Conservation (phyloP, 441 rosid genomes). For the Manihot esculenta region DNA sequence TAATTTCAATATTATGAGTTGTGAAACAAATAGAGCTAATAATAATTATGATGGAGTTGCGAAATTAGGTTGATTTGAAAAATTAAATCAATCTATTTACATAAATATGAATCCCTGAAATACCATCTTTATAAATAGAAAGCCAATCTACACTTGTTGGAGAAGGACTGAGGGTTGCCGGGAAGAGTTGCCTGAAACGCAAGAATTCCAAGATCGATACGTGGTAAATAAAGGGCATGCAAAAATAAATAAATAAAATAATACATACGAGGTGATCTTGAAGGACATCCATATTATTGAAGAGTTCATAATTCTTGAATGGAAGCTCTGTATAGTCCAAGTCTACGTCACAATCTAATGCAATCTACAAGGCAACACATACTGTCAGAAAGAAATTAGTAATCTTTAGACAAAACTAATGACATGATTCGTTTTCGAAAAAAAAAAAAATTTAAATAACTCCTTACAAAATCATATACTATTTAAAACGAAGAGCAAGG, state of each 20-base stretch:
- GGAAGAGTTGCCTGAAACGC: slow-evolving; percentile 25
- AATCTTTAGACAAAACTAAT: no score
- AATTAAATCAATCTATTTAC: no score
- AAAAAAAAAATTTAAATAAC: no score
- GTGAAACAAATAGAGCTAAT: no score
- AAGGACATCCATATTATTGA: slow-evolving; percentile 10
- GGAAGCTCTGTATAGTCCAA: slow-evolving; percentile 22
- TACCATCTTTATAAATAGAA: slow-evolving; percentile 1
- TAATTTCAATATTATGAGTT: no score
- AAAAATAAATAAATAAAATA: not conserved
- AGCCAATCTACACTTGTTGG: slow-evolving; percentile 32
- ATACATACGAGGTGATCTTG: slow-evolving; percentile 29
- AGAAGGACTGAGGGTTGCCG: slow-evolving; percentile 17
- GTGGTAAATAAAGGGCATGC: not conserved
- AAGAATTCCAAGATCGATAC: not conserved
- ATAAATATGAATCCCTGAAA: no score
- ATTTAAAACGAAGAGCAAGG: no score
- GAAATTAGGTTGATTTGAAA: no score
- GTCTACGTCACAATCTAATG: slow-evolving; percentile 30
- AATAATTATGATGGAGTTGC: no score
- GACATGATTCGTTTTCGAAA: no score
- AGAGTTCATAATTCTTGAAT: slow-evolving; percentile 22
- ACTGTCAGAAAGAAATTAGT: no score
- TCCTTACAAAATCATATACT: no score
- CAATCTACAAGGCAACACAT: slow-evolving; percentile 12